Base-by-base conservation (phyloP, 1,139 yeast genomes). In the Suhomyces yuchorum region DNA sequence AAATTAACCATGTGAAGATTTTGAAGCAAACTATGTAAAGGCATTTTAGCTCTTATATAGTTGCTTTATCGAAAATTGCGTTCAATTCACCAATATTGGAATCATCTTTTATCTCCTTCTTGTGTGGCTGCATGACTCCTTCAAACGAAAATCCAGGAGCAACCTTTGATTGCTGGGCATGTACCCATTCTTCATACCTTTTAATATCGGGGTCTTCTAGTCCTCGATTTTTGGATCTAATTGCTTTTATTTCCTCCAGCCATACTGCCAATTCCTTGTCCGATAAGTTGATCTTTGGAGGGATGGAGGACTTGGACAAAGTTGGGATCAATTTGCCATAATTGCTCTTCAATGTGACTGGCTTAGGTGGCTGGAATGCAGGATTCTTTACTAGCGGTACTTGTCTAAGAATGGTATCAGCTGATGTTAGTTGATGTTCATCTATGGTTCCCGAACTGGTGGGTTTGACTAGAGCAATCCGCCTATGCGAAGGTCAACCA, bases 351-450 rank as follows among this genome's bases (percentile, higher is more conserved):
- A 84, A 67, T 2, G 82, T 75, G 28, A 82, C 72, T 2, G 87
- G 80, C 54, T 76, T 80, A 3, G 88, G 87, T 0, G 85, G 81
- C 49, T 74, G 78, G 54, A 68, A 75, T 20, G 71, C 66, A 0
- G 85, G 87, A 47, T 83, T 80, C 41, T 78, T 72, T 12, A 82
- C 75, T 40, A 84, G 68, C 0, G 89, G 87, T 1, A 84, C 78
- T 53, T 82, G 85, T 30, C 77, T 69, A 20, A 82, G 67, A 12
- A 77, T 52, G 0, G 79, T 73, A 54, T 81, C 84, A 35, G 81
- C 84, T 80, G 22, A 28, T 11, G 41, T 50, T 47, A 51, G 54
- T 50, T 32, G 20, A 3, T 28, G 34, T 37, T 6, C 24, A 35
- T 12, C 8, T 28, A 20, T 12, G 38, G 28, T 14, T 22, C 5